Evolutionary conservation across 1,284 basidiomycete species (phyloP).

Genomic region (Pyrrhoderma lamaoense): DNA sequence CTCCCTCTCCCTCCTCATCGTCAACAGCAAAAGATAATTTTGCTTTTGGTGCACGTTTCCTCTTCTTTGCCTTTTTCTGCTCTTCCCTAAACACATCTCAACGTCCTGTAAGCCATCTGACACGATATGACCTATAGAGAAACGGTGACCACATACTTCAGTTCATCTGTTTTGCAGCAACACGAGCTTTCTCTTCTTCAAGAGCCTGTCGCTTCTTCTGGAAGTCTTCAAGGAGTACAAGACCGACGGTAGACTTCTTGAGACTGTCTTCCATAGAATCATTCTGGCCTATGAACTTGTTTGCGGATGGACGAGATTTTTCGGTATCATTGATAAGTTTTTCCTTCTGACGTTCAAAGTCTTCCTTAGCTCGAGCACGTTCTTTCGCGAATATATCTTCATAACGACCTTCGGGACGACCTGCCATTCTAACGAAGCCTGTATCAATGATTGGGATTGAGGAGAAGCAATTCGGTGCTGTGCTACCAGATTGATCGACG

Average conservation of each 20-base stretch:
- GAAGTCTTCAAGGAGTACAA: constrained; percentile 92
- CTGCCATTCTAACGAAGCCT: constrained; percentile 45
- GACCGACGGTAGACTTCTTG: constrained; percentile 89
- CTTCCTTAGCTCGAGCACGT: constrained; percentile 76
- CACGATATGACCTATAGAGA: constrained; percentile 19
- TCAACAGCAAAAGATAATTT: constrained; percentile 89
- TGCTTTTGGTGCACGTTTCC: constrained; percentile 70
- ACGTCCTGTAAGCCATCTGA: constrained; percentile 59
- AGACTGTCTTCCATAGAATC: constrained; percentile 93
- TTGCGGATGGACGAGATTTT: constrained; percentile 73
- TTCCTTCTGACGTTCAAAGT: constrained; percentile 85
- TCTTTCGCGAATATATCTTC: constrained; percentile 76
- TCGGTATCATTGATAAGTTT: constrained; percentile 77
- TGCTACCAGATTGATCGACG: background rate
- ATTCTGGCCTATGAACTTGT: constrained; percentile 90
- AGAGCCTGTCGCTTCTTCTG: constrained; percentile 82
- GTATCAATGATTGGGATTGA: background rate
- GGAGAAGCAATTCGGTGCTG: background rate
- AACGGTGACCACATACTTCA: constrained; percentile 62
- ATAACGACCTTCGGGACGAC: constrained; percentile 66
- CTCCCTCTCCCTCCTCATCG: constrained; percentile 39
- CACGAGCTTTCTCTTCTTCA: constrained; percentile 87
- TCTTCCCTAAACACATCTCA: constrained; percentile 82
- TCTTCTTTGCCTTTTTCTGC: constrained; percentile 83
- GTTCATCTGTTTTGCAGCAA: constrained; percentile 76